Evolutionary conservation across 2,329 filamentous ascomycete species (phyloP).

Genomic region (Colletotrichum tofieldiae): DNA sequence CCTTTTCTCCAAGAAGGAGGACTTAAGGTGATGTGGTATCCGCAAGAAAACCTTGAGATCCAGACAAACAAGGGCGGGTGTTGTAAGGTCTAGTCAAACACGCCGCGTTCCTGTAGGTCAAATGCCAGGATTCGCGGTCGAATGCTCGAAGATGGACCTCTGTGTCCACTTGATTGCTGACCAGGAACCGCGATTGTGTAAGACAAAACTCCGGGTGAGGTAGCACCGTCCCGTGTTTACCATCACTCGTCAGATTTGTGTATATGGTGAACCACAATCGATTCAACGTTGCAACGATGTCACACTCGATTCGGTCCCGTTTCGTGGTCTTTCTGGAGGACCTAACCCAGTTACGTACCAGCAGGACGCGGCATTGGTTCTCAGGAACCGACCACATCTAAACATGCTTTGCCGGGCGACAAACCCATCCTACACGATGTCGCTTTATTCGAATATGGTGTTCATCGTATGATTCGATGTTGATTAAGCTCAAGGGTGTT

Average conservation of each 20-base stretch:
- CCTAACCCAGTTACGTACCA: not conserved
- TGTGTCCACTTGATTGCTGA: not conserved
- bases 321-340: not conserved
- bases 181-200: not conserved
- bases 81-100: conserved; percentile 4
- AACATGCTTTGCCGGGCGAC: not conserved
- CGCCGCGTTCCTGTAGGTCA: conserved; percentile 1
- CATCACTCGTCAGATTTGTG: not conserved
- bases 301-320: not conserved
- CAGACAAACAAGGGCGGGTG: not conserved
- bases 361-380: not conserved
- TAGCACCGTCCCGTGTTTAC: not conserved
- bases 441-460: not conserved
- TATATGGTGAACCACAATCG: not conserved
- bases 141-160: not conserved
- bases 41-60: not conserved
- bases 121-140: not conserved
- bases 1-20: not conserved
- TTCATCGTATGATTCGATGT: conserved; percentile 6
- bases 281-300: conserved; percentile 6
- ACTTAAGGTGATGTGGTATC: not conserved
- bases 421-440: not conserved
- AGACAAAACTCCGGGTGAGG: not conserved
- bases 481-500: conserved; percentile 27
- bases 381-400: not conserved